Evolutionary conservation across 495 filamentous ascomycete species (phyloP), one percentile per base, ranked within the genome.

Genomic region (Letharia lupina): DNA sequence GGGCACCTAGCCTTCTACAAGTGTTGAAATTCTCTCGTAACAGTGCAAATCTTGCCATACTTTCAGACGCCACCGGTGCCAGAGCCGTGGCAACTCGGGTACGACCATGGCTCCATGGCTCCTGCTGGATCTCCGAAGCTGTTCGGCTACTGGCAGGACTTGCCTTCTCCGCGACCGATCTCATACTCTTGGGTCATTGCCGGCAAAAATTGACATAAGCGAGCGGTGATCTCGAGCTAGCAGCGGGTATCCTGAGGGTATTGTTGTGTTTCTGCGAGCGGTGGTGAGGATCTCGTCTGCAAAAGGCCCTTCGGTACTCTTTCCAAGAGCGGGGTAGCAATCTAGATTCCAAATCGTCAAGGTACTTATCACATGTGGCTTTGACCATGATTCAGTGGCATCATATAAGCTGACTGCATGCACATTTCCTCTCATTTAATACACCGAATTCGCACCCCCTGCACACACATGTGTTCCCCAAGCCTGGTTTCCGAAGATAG

Each of bases 371-470:
- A 54, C 50, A 33, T 54, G 50, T 15, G 15, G 7, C 12, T 15
- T 31, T 33, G 50, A 54, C 2, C 4, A 33, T 33, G 50, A 31
- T 39, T 54, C 11, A 33, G n/a, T 12, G n/a, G 7, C 28, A 23
- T 57, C 28, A 57, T 37, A 57, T 37, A 57, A 57, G 54, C 54
- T 57, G 54, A 57, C 54, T 37, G 54, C 33, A 57, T 57, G 33
- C 31, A 18, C 33, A 35, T 7, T 35, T 7, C 8, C 15, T 56
- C 16, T 10, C 33, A 8, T 20, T 6, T 20, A 7, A 39, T 39
- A 8, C 37, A 39, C 37, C 37, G 8, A 8, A 28, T 28, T 28
- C 8, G 37, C 37, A 39, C 37, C 37, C 8, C 37, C 37, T 39
- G 37, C 37, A 39, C 37, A 8, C 37, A 39, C 23, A 28, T 28